Base-by-base conservation (phyloP, 805 yeast genomes). In the Lipomyces yamanashiensis region DNA sequence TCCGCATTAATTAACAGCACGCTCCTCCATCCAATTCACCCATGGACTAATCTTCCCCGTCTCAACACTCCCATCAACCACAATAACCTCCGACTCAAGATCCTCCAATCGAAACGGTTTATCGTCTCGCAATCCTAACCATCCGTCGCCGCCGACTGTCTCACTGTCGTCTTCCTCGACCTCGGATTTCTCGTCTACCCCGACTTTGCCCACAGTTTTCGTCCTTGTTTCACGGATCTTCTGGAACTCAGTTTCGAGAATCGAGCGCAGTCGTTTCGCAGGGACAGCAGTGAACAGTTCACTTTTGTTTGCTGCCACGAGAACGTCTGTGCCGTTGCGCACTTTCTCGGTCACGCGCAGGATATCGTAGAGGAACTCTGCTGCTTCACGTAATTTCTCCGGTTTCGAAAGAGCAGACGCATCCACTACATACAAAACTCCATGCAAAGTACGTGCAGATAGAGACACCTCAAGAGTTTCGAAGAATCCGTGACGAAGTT, bases 211-310 rank as follows among this genome's bases (percentile, higher is more conserved):
- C 55, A 86, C 82, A 28, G 80, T 78, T 47, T 79, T 79, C 65
- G 81, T 77, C 69, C 77, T 82, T 67, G 83, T 78, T 66, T 74
- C 78, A 71, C 87, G 80, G 52, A 86, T 77, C 52, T 80, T 80
- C 51, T 84, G 82, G 68, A 92, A 81, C 72, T 89, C 96, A 6
- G 73, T 66, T 71, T 88, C 93, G 60, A 93, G 75, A 47, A 85
- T 74, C 33, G 80, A 79, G 68, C 78, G 81, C 57, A 92, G 83
- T 71, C 88, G 86, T 56, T 76, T 71, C 9, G 86, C 80, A 21
- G 95, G 93, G 70, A 90, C 83, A 15, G 96, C 84, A 65, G 91
- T 90, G 77, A 95, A 95, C 45, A 87, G 82, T 71, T 95, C 98
- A 57, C 84, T 82, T 74, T 93, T 93, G 78, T 93, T 93, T 66